Evolutionary conservation across 2,329 filamentous ascomycete species (phyloP).

Genomic region (Penicillium aurantiogriseum): DNA sequence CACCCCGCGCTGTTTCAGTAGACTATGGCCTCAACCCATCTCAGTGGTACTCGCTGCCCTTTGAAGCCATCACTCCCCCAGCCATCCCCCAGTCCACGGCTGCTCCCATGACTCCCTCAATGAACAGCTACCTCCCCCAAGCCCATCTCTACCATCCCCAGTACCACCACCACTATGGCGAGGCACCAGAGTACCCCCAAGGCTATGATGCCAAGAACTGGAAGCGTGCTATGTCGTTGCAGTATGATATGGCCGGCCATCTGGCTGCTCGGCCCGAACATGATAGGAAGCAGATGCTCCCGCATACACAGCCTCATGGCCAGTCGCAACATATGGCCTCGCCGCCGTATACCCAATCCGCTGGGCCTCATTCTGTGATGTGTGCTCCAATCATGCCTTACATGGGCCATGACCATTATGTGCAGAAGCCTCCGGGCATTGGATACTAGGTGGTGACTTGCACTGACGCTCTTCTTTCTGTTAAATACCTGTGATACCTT

Average conservation of each 20-base stretch:
- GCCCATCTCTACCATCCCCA: slow-evolving; percentile 22
- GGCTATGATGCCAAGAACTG: slow-evolving; percentile 29
- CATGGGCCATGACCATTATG: slow-evolving; percentile 22
- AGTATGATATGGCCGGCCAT: slow-evolving; percentile 25
- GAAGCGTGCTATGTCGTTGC: slow-evolving; percentile 31
- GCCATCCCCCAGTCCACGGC: slow-evolving; percentile 25
- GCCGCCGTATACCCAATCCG: slow-evolving; percentile 24
- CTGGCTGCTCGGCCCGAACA: slow-evolving; percentile 2
- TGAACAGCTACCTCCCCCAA: slow-evolving; percentile 22
- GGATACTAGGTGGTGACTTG: slow-evolving; percentile 18
- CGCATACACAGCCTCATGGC: background rate
- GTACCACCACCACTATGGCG: slow-evolving; percentile 17
- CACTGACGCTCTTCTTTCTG: slow-evolving; percentile 2
- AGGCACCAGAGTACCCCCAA: slow-evolving; percentile 18
- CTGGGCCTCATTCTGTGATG: slow-evolving; percentile 26
- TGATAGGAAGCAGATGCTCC: slow-evolving; percentile 11
- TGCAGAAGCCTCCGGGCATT: slow-evolving; percentile 24
- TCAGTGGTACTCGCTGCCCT: slow-evolving; percentile 33
- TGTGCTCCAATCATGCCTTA: slow-evolving; percentile 32
- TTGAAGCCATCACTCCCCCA: slow-evolving; percentile 26
- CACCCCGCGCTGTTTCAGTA: slow-evolving; percentile 19
- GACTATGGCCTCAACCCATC: slow-evolving; percentile 24
- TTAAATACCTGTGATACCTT: slow-evolving; percentile 11
- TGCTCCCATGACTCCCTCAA: slow-evolving; percentile 25
- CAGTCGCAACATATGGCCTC: slow-evolving; percentile 19